phyloP scores from a whole-genome alignment of 1,284 basidiomycete species.

The Malassezia arunalokei region DNA sequence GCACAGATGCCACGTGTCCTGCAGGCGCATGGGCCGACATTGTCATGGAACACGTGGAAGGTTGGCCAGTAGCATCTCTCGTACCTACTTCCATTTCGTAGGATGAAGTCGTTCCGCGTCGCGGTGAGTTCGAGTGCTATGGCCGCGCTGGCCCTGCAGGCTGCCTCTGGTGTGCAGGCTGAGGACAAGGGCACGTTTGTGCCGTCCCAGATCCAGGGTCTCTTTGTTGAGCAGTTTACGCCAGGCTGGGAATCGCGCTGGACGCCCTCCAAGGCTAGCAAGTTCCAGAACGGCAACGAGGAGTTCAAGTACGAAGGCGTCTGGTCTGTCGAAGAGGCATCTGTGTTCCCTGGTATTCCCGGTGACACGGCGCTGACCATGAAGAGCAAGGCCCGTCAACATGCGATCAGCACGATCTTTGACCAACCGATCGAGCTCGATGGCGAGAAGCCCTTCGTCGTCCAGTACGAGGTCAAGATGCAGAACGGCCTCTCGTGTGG shows the following conservation, averaged over 20 bases:
- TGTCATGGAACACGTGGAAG: constrained; percentile 10
- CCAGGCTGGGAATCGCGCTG: constrained; percentile 80
- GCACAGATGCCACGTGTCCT: constrained; percentile 9
- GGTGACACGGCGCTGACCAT: constrained; percentile 47
- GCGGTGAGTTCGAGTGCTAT: constrained; percentile 7
- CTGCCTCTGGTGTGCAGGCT: background rate
- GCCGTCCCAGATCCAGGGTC: constrained; percentile 71
- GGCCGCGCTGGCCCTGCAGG: background rate
- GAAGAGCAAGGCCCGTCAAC: constrained; percentile 77
- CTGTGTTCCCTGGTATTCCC: constrained; percentile 53
- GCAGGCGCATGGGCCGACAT: constrained; percentile 2
- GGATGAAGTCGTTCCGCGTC: constrained; percentile 10
- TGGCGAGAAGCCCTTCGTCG: constrained; percentile 68
- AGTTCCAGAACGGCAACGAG: constrained; percentile 51
- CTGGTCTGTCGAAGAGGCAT: constrained; percentile 87
- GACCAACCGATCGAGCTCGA: constrained; percentile 65
- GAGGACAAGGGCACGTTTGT: constrained; percentile 46
- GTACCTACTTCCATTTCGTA: background rate
- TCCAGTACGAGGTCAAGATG: constrained; percentile 92
- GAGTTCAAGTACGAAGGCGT: constrained; percentile 86
- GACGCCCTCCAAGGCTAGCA: constrained; percentile 91
- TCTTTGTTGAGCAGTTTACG: constrained; percentile 95
- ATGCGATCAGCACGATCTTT: constrained; percentile 93
- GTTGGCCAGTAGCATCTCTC: background rate
- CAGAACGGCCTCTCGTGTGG: constrained; percentile 98